Conservation (phyloP, 176 grass and related monocot genomes). For the Zea luxurians region DNA sequence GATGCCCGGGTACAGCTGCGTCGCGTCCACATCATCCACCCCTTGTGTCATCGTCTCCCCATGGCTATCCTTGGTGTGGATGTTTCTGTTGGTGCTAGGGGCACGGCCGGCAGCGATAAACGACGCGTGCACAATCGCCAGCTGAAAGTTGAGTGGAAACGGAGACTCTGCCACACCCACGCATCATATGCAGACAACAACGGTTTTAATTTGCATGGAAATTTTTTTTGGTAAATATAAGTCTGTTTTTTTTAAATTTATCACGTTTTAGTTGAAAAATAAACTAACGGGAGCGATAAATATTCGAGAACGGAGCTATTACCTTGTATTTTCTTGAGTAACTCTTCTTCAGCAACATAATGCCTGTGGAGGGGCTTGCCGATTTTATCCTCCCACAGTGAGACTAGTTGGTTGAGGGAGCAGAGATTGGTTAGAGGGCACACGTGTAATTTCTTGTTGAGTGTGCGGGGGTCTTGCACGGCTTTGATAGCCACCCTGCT, state of each 20-base stretch:
- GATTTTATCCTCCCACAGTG: constrained; percentile 50
- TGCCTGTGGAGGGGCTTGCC: constrained; percentile 36
- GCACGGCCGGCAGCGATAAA: not conserved
- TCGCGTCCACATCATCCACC: not conserved
- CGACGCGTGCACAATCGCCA: not conserved
- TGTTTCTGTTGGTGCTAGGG: no score
- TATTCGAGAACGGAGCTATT: no score
- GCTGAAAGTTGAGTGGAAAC: constrained; percentile 9
- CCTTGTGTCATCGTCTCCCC: not conserved
- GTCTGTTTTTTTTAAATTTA: no score
- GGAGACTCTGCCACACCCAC: not conserved
- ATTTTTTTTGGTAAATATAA: no score
- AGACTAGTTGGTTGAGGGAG: constrained; percentile 30
- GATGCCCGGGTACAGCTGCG: not conserved
- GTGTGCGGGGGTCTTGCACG: constrained; percentile 40
- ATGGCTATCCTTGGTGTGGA: no score
- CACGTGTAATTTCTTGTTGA: constrained; percentile 44
- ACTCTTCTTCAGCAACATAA: constrained; percentile 42
- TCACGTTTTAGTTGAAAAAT: no score
- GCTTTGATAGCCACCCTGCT: constrained; percentile 19
- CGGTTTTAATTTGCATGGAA: no score
- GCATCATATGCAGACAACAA: no score
- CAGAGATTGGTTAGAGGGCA: constrained; percentile 24
- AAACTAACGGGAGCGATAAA: no score
- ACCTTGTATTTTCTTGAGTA: constrained; percentile 38